A percentile compares a stretch with the other conserved stretches of the same genome.
These are phyloP conservation scores for Fusarium miscanthi DNA, from an alignment of 2,329 filamentous ascomycete species.

Conservation along the genomic window DNA sequence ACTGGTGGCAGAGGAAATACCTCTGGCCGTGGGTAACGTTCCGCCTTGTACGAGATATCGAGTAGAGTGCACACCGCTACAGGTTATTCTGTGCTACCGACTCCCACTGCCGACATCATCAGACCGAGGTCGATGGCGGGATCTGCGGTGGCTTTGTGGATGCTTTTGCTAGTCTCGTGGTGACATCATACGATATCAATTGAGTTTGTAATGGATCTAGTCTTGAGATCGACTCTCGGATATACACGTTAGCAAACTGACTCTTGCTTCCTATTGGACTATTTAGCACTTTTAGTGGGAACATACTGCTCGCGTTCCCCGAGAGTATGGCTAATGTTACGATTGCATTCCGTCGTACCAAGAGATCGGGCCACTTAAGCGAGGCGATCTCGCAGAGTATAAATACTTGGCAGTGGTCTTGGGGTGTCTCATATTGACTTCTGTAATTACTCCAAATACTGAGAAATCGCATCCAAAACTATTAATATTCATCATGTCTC, in stretches of 20 bases:
- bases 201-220: constrained; percentile 12
- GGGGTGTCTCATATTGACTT: fast-evolving
- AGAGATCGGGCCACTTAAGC: neutral
- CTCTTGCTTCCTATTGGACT: neutral
- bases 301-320: constrained; percentile 10
- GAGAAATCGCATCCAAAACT: fast-evolving
- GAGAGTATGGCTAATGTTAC: constrained; percentile 15
- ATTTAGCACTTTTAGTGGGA: constrained; percentile 7
- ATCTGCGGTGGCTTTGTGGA: constrained; percentile 16
- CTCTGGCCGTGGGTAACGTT: constrained; percentile 30
- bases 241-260: constrained; percentile 14
- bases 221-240: constrained; percentile 12
- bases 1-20: constrained; percentile 37
- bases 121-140: constrained; percentile 7
- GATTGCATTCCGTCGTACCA: neutral
- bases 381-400: neutral
- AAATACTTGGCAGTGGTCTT: neutral
- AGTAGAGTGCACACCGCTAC: neutral
- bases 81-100: constrained; percentile 2
- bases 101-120: constrained; percentile 4
- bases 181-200: constrained; percentile 36
- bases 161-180: constrained; percentile 5
- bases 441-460: neutral
- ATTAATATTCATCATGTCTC: constrained; percentile 19
- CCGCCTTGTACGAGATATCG: constrained; percentile 15